Evolutionary conservation across 768 basidiomycete genomes (phyloP).

Genomic region (Clitopilus passeckerianus): DNA sequence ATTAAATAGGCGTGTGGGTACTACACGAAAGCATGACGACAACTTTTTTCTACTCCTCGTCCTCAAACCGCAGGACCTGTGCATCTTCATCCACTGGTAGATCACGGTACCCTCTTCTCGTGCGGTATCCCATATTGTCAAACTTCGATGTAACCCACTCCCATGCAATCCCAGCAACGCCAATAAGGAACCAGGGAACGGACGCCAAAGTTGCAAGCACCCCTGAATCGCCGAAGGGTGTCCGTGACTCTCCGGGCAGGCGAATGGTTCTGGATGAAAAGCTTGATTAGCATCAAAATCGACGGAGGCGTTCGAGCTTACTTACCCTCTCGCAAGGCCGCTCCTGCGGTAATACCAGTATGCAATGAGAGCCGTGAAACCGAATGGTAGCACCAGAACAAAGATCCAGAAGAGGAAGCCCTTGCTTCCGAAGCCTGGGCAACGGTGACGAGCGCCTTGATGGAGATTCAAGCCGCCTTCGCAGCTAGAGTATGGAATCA

Average conservation of each 20-base stretch:
- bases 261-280: slow-evolving; percentile 61
- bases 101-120: slow-evolving; percentile 68
- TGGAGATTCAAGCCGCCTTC: slow-evolving; percentile 78
- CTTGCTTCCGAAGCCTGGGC: slow-evolving; percentile 77
- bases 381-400: slow-evolving; percentile 72
- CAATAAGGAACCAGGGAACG: slow-evolving; percentile 87
- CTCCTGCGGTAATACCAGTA: slow-evolving; percentile 81
- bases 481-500: slow-evolving; percentile 87
- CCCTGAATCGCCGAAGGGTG: slow-evolving; percentile 35
- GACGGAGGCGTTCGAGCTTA: slow-evolving; percentile 11
- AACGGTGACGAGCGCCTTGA: slow-evolving; percentile 65
- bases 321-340: slow-evolving; percentile 72
- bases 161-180: slow-evolving; percentile 68
- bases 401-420: slow-evolving; percentile 82
- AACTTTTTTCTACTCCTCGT: slow-evolving; percentile 46
- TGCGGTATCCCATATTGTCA: slow-evolving; percentile 36
- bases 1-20: background rate
- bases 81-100: slow-evolving; percentile 86
- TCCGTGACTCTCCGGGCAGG: slow-evolving; percentile 53
- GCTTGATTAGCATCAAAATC: slow-evolving; percentile 5
- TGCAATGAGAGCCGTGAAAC: slow-evolving; percentile 67
- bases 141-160: slow-evolving; percentile 53
- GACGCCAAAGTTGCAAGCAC: slow-evolving; percentile 73
- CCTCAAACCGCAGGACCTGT: slow-evolving; percentile 80
- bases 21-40: background rate